Evolutionary conservation across 148 eudicot genomes (phyloP), one percentile per base, ranked within the genome.

Genomic region (Bassia scoparia): DNA sequence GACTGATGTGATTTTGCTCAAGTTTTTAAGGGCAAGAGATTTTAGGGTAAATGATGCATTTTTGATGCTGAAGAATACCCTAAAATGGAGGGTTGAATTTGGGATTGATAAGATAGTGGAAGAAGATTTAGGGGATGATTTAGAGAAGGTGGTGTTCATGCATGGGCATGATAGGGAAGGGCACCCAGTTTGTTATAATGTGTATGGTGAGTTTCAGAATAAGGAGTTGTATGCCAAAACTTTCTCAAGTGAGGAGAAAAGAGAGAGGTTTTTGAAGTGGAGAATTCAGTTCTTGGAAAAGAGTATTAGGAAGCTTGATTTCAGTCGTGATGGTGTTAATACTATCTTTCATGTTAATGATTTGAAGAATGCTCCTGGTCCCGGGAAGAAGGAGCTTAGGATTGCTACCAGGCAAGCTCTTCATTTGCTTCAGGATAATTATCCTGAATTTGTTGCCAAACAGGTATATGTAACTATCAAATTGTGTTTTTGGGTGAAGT

Each of bases 391-490:
- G 67, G 87, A 87, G 65, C 84, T 84, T 37, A 69, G 85, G 2
- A 76, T 71, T 41, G 85, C 84, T 31, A 82, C 82, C 31, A 83
- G 67, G 54, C 85, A 80, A 26, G 82, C 83, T 63, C 72, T 86
- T 18, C 81, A 73, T 20, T 70, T 86, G 67, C 76, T 86, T 34
- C 89, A 86, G 77, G 89, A 86, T 68, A 86, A 86, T 65, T 86
- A 86, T 60, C 89, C 87, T 29, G 87, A 84, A 59, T 83, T 87
- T 73, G 87, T 87, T 52, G 80, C 86, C 61, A 84, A 84, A 71
- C 90, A 87, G 82, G 90, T 2, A 33, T 31, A 1, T 16, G 6
- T 49, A 15, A 15, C 17, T 21, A 49, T 49, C 6, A 5, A 48
- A 48, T 48, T 48, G 3, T 12, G 13, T 3, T 48, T 37, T 2